Conservation (phyloP, 352 stramenopile species). For the Thalassiosira pacifica region DNA sequence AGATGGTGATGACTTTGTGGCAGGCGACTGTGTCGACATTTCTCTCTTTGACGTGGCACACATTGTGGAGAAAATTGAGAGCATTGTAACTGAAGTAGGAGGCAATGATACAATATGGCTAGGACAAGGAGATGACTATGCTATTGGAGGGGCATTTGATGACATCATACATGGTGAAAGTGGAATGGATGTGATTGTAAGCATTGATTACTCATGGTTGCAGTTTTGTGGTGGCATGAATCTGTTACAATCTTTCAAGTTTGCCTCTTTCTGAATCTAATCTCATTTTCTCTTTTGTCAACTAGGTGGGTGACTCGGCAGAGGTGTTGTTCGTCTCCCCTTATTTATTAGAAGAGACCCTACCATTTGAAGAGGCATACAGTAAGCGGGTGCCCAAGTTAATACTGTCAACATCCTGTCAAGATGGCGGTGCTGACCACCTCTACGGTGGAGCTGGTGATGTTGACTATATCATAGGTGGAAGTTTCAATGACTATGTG, state of each 20-base stretch:
- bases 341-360: too few relatives aligned
- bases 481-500: conserved; percentile 32
- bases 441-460: conserved; percentile 46
- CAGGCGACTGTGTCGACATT: conserved; percentile 28
- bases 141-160: conserved; percentile 42
- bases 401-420: conserved; percentile 40
- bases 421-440: conserved; percentile 33
- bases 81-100: conserved; percentile 20
- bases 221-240: too few relatives aligned
- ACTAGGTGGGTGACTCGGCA: too few relatives aligned
- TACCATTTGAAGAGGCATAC: too few relatives aligned
- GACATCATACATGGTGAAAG: conserved; percentile 47
- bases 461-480: conserved; percentile 49
- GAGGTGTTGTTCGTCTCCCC: too few relatives aligned
- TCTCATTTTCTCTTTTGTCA: too few relatives aligned
- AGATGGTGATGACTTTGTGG: conserved; percentile 27
- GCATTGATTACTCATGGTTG: too few relatives aligned
- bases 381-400: too few relatives aligned
- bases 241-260: too few relatives aligned
- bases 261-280: too few relatives aligned
- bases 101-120: conserved; percentile 51
- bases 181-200: conserved; percentile 51
- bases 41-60: neutral
- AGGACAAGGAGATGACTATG: too few relatives aligned
- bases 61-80: conserved; percentile 22